These are phyloP conservation scores for Carallia brachiata DNA, from an alignment of 345 rosid species.

Conservation along the genomic window DNA sequence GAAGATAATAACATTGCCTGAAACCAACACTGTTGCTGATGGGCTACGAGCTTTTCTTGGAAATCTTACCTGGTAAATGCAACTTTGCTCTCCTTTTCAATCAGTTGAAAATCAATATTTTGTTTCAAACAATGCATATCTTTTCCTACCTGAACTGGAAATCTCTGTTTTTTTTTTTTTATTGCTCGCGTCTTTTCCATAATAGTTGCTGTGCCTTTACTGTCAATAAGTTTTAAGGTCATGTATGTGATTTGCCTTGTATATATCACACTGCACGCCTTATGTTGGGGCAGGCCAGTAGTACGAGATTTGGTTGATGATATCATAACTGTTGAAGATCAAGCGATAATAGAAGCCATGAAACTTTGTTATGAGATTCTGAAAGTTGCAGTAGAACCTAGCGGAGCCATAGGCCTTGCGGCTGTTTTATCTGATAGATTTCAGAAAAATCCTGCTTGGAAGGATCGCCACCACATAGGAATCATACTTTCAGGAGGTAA, in stretches of 20 bases:
- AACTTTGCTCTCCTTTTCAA: constrained; percentile 1
- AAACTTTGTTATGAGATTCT: constrained; percentile 78
- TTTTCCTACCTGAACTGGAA: background rate
- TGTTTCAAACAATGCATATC: background rate
- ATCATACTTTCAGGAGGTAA: constrained; percentile 81
- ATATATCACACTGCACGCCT: constrained; percentile 3
- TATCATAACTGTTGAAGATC: constrained; percentile 62
- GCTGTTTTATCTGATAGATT: constrained; percentile 70
- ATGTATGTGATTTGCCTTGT: background rate
- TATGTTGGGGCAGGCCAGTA: constrained; percentile 54
- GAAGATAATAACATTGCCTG: constrained; percentile 55
- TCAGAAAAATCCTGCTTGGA: constrained; percentile 50
- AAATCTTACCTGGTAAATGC: constrained; percentile 69
- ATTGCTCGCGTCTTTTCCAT: background rate
- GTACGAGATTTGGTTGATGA: constrained; percentile 79
- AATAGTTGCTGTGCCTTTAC: background rate
- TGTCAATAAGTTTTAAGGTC: background rate
- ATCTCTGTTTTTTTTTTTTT: background rate
- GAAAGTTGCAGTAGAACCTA: constrained; percentile 83
- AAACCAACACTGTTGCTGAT: constrained; percentile 75
- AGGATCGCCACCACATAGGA: constrained; percentile 56
- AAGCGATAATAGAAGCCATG: constrained; percentile 75
- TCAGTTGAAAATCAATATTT: constrained; percentile 3
- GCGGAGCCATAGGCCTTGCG: constrained; percentile 95
- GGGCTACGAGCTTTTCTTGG: constrained; percentile 89